These are phyloP conservation scores for Chalciporus sphaerocephalus DNA, from an alignment of 768 basidiomycete genomes.

Conservation along the genomic window DNA sequence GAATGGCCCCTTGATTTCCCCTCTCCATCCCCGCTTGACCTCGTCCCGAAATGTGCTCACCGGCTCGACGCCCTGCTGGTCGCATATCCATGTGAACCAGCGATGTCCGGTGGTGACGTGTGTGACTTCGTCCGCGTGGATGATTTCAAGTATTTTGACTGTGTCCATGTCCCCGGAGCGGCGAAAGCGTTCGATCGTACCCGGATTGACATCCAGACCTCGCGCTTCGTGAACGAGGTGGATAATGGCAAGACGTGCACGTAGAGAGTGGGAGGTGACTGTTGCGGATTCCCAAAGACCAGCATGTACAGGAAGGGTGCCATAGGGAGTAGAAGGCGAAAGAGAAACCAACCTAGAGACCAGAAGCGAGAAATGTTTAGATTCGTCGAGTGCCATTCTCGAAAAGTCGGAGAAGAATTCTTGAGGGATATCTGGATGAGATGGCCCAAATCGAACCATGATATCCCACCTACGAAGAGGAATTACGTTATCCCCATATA, in stretches of 20 bases:
- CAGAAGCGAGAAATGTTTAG: slow-evolving; percentile 77
- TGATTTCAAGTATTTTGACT: slow-evolving; percentile 64
- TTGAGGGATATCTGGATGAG: slow-evolving; percentile 54
- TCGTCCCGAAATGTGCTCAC: slow-evolving; percentile 65
- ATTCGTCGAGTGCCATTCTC: slow-evolving; percentile 82
- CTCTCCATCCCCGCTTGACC: slow-evolving; percentile 64
- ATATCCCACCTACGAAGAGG: slow-evolving; percentile 64
- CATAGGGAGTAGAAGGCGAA: slow-evolving; percentile 65
- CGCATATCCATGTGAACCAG: slow-evolving; percentile 80
- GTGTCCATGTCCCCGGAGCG: slow-evolving; percentile 63
- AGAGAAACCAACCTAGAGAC: slow-evolving; percentile 56
- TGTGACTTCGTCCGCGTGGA: slow-evolving; percentile 76
- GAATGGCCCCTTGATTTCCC: slow-evolving; percentile 78
- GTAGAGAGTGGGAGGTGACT: slow-evolving; percentile 61
- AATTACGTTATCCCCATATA: not conserved
- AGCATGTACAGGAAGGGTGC: slow-evolving; percentile 67
- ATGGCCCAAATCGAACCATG: slow-evolving; percentile 69
- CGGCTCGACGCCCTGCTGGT: slow-evolving; percentile 50
- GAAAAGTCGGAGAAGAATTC: slow-evolving; percentile 80
- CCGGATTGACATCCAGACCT: slow-evolving; percentile 80
- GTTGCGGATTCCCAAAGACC: slow-evolving; percentile 76
- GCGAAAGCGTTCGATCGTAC: slow-evolving; percentile 68
- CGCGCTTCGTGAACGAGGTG: slow-evolving; percentile 83
- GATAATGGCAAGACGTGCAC: slow-evolving; percentile 74
- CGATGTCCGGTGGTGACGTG: slow-evolving; percentile 80